Conservation (phyloP, 164 flowering plant species). For the Echeveria elegans region DNA sequence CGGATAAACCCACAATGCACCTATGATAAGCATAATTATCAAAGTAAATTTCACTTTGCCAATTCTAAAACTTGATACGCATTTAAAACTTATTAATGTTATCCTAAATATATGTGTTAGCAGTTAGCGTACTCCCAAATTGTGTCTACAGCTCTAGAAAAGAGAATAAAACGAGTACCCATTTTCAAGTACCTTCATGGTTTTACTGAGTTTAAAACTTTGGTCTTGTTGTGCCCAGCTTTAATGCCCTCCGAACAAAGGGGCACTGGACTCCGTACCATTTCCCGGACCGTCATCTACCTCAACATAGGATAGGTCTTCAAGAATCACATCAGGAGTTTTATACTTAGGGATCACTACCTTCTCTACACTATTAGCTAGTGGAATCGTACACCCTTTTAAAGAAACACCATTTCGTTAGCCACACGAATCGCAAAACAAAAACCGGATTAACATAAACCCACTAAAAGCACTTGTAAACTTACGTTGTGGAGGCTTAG, state of each 20-base stretch:
- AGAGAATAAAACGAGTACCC: background rate
- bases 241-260: conserved; percentile 75
- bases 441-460: background rate
- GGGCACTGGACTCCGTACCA: conserved; percentile 43
- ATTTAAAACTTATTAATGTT: background rate
- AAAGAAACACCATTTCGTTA: conserved; percentile 9
- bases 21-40: conserved; percentile 20
- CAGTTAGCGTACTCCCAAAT: background rate
- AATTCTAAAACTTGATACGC: background rate
- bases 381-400: conserved; percentile 82
- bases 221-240: conserved; percentile 75
- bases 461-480: background rate
- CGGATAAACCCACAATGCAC: conserved; percentile 91
- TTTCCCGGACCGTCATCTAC: conserved; percentile 38
- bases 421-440: background rate
- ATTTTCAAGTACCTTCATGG: conserved; percentile 54
- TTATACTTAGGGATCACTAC: conserved; percentile 57
- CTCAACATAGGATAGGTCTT: conserved; percentile 45
- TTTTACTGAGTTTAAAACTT: conserved; percentile 60
- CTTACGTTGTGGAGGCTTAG: conserved; percentile 80
- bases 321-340: conserved; percentile 45
- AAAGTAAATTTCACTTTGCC: conserved; percentile 11
- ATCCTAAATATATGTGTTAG: no score
- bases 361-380: conserved; percentile 50
- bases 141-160: background rate